Conservation (phyloP, 2,329 filamentous ascomycete genomes). For the Aurifilum marmelostoma region DNA sequence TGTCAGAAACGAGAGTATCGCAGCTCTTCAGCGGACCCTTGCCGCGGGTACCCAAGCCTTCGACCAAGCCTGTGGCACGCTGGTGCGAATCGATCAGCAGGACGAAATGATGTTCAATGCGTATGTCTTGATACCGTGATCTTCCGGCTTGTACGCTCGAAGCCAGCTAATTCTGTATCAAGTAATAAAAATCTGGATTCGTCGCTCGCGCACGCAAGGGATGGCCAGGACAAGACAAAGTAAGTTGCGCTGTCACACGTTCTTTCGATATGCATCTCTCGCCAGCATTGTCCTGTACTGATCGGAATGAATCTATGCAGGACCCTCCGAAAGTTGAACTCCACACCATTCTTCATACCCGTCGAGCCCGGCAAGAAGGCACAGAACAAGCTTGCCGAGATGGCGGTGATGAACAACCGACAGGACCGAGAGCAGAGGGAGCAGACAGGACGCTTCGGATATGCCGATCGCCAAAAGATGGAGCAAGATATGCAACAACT, state of each 20-base stretch:
- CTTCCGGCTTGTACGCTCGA: neutral
- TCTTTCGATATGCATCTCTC: too few relatives aligned
- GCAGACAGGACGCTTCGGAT: conserved; percentile 60
- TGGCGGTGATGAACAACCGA: conserved; percentile 70
- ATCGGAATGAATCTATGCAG: conserved; percentile 40
- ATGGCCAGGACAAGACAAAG: conserved; percentile 53
- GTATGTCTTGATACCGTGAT: neutral
- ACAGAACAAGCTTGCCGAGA: conserved; percentile 66
- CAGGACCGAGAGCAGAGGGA: conserved; percentile 68
- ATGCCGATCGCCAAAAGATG: conserved; percentile 56
- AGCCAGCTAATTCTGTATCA: too few relatives aligned
- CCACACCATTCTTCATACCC: conserved; percentile 88
- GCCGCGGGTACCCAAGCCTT: too few relatives aligned
- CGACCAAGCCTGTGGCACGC: too few relatives aligned
- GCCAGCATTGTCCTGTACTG: neutral
- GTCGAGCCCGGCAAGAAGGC: conserved; percentile 70
- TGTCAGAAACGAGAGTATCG: conserved; percentile 54
- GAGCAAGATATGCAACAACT: conserved; percentile 46
- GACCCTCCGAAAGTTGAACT: conserved; percentile 83
- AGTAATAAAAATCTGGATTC: too few relatives aligned
- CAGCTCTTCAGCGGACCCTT: too few relatives aligned
- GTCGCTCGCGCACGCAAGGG: too few relatives aligned
- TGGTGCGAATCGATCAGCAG: conserved; percentile 70
- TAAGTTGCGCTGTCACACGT: neutral
- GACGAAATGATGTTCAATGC: conserved; percentile 81